Conservation (phyloP, 257 asterid species). For the Ocimum tenuiflorum region DNA sequence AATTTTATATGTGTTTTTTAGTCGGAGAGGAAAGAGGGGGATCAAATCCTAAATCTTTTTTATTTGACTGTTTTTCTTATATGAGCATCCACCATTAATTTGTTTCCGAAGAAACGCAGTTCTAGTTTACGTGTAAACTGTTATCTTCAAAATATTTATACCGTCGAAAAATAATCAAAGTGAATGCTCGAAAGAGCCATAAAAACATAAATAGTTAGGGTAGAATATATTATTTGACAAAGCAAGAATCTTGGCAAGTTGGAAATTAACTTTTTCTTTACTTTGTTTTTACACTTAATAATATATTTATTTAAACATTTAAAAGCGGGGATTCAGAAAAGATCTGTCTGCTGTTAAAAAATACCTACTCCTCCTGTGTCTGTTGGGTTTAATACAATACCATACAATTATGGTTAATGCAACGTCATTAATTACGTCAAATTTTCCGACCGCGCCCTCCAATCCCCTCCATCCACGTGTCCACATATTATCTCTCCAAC, state of each 20-base stretch:
- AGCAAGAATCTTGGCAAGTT: conserved; percentile 1
- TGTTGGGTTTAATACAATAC: neutral
- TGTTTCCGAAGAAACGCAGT: too few species aligned
- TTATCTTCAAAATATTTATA: too few species aligned
- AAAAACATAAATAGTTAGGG: too few species aligned
- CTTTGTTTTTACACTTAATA: neutral
- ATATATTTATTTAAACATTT: neutral
- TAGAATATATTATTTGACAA: too few species aligned
- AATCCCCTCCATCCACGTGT: conserved; percentile 22
- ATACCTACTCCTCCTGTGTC: conserved; percentile 10
- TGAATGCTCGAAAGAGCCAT: too few species aligned
- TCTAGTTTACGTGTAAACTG: too few species aligned
- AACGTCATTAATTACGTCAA: conserved; percentile 32
- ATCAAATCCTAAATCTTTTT: too few species aligned
- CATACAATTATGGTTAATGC: conserved; percentile 5
- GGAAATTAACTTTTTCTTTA: neutral
- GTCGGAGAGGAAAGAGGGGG: too few species aligned
- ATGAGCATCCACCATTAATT: too few species aligned
- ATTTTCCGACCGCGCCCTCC: conserved; percentile 23
- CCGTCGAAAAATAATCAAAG: too few species aligned
- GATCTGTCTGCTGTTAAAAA: conserved; percentile 1
- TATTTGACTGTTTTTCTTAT: too few species aligned
- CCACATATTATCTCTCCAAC: conserved; percentile 18
- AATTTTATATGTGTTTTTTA: too few species aligned
- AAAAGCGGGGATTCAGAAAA: neutral